Evolutionary conservation across 23 red algal genomes (phyloP), one percentile per base, ranked within the genome.

Genomic region (Agarophyton chilense): DNA sequence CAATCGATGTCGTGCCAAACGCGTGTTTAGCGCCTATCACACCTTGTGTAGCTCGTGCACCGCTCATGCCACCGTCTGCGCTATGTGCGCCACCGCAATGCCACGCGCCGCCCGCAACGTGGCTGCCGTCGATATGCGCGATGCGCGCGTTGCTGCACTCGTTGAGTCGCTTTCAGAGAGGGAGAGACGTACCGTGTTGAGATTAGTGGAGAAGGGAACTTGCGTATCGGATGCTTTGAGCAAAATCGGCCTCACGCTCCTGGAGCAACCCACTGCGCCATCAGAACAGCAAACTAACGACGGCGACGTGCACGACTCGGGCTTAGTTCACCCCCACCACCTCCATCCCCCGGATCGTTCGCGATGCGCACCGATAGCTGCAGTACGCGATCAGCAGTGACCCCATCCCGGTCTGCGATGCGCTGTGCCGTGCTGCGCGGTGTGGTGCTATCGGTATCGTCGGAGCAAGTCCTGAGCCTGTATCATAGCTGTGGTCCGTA

Each of bases 11-110:
- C 47, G 35, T 7, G 13, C 1, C 44, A 88, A 77, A 52, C 3
- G 45, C 38, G 67, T 88, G 7, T 9, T 31, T 8, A 11, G 12
- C 28, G 83, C 83, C 44, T 88, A 88, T 43, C 83, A 65, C 47
- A 75, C 67, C 25, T 10, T 88, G 65, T 88, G 83, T 45, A n/a
- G 9, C 34, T 24, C 19, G 21, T 88, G 83, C 52, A 67, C 83
- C 1, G 47, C 5, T 19, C 19, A 25, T 7, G 18, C 54, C n/a
- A 2, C 5, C 29, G 40, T 50, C 7, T 84, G 80, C 47, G 57
- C 54, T 2, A 38, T 53, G 45, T 84, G 80, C 60, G 80, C 65
- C 65, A 34, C 65, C 36, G 32, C 25, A 2, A 2, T 36, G 32
- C 62, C 16, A 2, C 16, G 2, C 32, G 29, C 32, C 32, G 5